Percentiles rank a stretch among this genome's conserved stretches.
Conservation (phyloP, 2,329 filamentous ascomycete species). For the Fusarium torreyae region DNA sequence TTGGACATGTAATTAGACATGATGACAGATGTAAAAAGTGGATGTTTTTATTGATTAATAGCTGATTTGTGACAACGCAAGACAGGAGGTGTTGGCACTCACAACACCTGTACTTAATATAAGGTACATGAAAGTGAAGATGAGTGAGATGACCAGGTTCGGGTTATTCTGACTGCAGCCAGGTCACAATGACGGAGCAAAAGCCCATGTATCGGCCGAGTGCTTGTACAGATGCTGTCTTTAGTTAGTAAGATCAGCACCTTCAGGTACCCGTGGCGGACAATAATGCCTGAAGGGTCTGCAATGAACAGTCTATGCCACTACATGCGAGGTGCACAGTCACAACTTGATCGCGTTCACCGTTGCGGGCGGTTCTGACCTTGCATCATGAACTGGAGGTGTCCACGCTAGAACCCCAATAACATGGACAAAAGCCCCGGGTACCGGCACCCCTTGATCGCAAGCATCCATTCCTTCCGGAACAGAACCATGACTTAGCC, state of each 20-base stretch:
- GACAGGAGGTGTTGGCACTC: neutral
- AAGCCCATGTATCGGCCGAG: too few relatives aligned
- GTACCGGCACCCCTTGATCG: neutral
- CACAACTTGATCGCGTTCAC: neutral
- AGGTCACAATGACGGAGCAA: neutral
- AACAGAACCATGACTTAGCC: neutral
- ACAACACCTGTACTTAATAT: neutral
- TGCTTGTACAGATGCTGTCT: neutral
- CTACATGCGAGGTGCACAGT: neutral
- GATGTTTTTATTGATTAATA: neutral
- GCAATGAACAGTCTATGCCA: neutral
- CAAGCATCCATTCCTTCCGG: neutral
- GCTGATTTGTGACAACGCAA: neutral
- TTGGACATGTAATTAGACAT: neutral
- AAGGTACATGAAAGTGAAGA: neutral
- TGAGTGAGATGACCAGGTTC: too few relatives aligned
- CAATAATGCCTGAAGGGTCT: too few relatives aligned
- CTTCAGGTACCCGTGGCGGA: neutral
- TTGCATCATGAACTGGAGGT: neutral
- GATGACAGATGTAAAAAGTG: neutral
- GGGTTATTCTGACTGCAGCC: neutral
- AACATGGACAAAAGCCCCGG: neutral
- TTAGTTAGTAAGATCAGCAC: neutral
- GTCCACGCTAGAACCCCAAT: neutral
- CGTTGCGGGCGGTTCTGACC: constrained; percentile 1